Evolutionary conservation across 164 flowering plant species (phyloP).

Genomic region (Aristolochia contorta): DNA sequence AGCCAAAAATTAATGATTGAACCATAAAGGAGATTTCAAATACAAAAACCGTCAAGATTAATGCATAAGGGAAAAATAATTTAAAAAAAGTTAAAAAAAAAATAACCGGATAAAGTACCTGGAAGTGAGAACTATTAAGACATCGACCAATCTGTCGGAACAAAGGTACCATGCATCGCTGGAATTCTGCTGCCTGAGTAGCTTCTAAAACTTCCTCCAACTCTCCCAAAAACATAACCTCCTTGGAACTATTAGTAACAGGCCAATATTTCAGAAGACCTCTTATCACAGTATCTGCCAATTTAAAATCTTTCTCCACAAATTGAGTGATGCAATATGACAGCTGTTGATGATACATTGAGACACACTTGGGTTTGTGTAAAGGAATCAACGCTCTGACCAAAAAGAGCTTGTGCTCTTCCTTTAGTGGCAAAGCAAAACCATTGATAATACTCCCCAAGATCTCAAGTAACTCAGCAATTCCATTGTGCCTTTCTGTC

Average conservation of each 20-base stretch:
- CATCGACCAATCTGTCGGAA: conserved; percentile 65
- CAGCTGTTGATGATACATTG: conserved; percentile 75
- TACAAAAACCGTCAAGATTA: too few relatives aligned
- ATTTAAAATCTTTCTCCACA: conserved; percentile 74
- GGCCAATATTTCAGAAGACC: conserved; percentile 88
- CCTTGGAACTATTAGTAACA: conserved; percentile 69
- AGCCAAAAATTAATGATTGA: too few relatives aligned
- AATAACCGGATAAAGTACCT: conserved; percentile 28
- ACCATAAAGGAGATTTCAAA: too few relatives aligned
- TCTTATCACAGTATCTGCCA: conserved; percentile 70
- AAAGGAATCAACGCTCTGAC: conserved; percentile 71
- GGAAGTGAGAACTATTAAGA: conserved; percentile 76
- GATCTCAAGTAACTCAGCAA: conserved; percentile 73
- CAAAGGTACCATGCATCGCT: conserved; percentile 72
- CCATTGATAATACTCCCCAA: conserved; percentile 77
- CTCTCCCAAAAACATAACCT: conserved; percentile 78
- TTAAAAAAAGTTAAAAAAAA: too few relatives aligned
- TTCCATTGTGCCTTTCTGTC: conserved; percentile 71
- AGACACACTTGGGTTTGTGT: conserved; percentile 71
- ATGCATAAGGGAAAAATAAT: too few relatives aligned
- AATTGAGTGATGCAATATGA: conserved; percentile 76
- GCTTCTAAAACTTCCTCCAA: conserved; percentile 79
- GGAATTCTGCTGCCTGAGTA: conserved; percentile 73
- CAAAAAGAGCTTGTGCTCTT: conserved; percentile 79
- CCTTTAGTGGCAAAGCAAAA: conserved; percentile 76